Conservation (phyloP, 2,329 filamentous ascomycete genomes). For the Rutstroemia sp. region DNA sequence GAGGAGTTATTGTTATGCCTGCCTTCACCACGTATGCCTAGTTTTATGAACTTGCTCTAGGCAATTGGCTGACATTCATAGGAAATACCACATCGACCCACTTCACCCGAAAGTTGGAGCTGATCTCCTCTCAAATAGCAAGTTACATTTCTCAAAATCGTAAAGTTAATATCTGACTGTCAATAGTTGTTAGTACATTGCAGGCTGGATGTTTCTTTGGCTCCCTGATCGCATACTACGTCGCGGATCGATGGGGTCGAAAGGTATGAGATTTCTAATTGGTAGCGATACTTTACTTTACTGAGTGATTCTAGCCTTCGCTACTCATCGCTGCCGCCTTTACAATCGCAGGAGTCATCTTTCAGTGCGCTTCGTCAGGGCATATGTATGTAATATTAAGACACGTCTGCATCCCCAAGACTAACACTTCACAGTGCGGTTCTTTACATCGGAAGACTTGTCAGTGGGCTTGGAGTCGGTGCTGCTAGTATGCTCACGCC, state of each 20-base stretch:
- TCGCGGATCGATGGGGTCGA: slow-evolving; percentile 31
- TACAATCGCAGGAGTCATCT: slow-evolving; percentile 53
- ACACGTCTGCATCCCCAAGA: too few species aligned
- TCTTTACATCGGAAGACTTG: slow-evolving; percentile 59
- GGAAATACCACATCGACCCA: slow-evolving; percentile 32
- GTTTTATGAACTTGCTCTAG: background rate
- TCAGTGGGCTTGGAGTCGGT: slow-evolving; percentile 43
- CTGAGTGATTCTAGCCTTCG: slow-evolving; percentile 16
- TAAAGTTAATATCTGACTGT: background rate
- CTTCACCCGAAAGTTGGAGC: slow-evolving; percentile 29
- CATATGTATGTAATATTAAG: slow-evolving; percentile 33
- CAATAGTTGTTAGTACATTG: slow-evolving; percentile 57
- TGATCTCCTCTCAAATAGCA: slow-evolving; percentile 48
- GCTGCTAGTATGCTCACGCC: slow-evolving; percentile 36
- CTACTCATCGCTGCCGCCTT: slow-evolving; percentile 50
- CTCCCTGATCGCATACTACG: slow-evolving; percentile 42
- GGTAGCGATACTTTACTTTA: background rate
- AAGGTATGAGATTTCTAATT: slow-evolving; percentile 9
- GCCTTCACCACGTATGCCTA: slow-evolving; percentile 46
- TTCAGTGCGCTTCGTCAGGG: slow-evolving; percentile 57
- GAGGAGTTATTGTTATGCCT: slow-evolving; percentile 62
- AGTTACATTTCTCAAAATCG: background rate
- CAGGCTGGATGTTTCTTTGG: slow-evolving; percentile 63
- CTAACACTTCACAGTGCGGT: slow-evolving; percentile 29
- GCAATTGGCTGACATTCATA: slow-evolving; percentile 20